Conservation (phyloP, 2,329 filamentous ascomycete genomes). For the Myriosclerotinia scirpicola region DNA sequence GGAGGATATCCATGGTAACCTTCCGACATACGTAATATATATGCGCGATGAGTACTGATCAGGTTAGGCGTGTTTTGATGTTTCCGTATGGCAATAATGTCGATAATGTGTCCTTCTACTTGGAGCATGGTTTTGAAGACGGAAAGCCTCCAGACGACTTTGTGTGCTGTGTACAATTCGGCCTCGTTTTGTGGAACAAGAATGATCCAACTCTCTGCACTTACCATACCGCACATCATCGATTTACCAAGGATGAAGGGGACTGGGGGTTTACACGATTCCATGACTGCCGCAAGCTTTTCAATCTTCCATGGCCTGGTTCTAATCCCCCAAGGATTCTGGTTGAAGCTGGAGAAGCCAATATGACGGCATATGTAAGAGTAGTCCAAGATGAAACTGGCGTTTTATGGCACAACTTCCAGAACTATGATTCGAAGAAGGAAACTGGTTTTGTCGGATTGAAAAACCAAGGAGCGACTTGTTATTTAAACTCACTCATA, state of each 20-base stretch:
- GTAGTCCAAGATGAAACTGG: slow-evolving; percentile 85
- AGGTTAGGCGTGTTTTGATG: slow-evolving; percentile 79
- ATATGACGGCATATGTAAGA: slow-evolving; percentile 79
- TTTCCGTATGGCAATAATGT: slow-evolving; percentile 95
- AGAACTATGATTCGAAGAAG: slow-evolving; percentile 98
- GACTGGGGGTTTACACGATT: slow-evolving; percentile 99
- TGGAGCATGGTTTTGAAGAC: slow-evolving; percentile 88
- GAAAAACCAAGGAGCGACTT: slow-evolving; percentile 94
- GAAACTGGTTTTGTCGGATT: slow-evolving; percentile 96
- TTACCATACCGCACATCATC: slow-evolving; percentile 85
- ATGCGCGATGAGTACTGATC: slow-evolving; percentile 29
- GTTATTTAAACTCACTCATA: slow-evolving; percentile 81
- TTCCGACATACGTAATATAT: slow-evolving; percentile 34
- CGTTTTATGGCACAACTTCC: slow-evolving; percentile 87
- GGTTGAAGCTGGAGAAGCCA: slow-evolving; percentile 73
- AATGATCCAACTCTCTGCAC: slow-evolving; percentile 83
- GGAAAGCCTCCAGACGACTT: slow-evolving; percentile 80
- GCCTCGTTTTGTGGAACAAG: slow-evolving; percentile 89
- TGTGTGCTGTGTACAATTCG: slow-evolving; percentile 96
- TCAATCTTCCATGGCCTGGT: slow-evolving; percentile 74
- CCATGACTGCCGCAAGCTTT: slow-evolving; percentile 81
- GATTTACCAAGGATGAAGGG: slow-evolving; percentile 93
- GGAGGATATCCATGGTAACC: slow-evolving; percentile 80
- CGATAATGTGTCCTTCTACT: slow-evolving; percentile 90
- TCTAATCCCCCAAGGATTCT: slow-evolving; percentile 58